These are phyloP conservation scores for Raffaelea arxii DNA, from an alignment of 2,329 filamentous ascomycete species.

Conservation along the genomic window DNA sequence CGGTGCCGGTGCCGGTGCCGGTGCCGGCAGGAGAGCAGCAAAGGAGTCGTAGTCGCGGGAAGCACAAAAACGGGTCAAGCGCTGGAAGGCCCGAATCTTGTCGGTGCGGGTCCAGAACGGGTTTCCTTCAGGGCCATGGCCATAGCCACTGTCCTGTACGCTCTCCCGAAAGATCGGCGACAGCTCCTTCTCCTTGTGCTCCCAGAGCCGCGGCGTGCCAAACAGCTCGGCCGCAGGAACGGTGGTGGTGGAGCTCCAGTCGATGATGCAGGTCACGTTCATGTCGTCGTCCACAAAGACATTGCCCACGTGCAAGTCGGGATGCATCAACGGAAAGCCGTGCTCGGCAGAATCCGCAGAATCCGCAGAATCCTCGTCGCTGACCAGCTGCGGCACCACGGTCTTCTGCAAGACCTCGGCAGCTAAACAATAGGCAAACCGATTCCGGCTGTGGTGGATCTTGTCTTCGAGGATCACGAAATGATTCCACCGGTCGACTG, in stretches of 20 bases:
- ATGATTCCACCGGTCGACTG: neutral
- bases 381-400: neutral
- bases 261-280: conserved; percentile 2
- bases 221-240: neutral
- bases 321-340: neutral
- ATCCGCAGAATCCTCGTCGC: too few species aligned
- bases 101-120: neutral
- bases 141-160: too few species aligned
- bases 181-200: neutral
- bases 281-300: conserved; percentile 4
- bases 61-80: neutral
- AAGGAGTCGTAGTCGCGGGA: neutral
- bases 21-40: neutral
- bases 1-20: too few species aligned
- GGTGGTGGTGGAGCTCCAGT: conserved; percentile 1
- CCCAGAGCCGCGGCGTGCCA: neutral
- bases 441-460: conserved; percentile 1
- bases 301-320: neutral
- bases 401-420: neutral
- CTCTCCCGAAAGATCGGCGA: neutral
- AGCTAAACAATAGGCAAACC: conserved; percentile 1
- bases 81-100: neutral
- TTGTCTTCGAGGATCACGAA: neutral
- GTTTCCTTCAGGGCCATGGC: too few species aligned
- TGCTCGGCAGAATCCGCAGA: neutral